Base-by-base conservation (phyloP, 1,284 basidiomycete species). In the Pyrrhoderma lamaoense region DNA sequence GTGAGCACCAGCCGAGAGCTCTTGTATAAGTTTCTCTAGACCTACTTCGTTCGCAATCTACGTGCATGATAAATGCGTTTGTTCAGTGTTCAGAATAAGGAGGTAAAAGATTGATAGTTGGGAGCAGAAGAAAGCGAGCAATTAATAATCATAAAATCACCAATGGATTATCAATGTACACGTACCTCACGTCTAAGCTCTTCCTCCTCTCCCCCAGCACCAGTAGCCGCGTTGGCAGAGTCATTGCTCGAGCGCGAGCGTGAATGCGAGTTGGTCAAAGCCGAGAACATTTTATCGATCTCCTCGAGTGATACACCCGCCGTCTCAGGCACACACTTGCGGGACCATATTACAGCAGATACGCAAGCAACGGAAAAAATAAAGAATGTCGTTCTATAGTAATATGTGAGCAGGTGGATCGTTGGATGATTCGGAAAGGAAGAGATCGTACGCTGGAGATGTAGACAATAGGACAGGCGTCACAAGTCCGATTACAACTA, bases 401-500 rank as follows among this genome's bases (percentile, higher is more conserved):
- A n/a, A n/a, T n/a, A n/a, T n/a, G n/a, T n/a, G n/a, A n/a, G n/a
- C n/a, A n/a, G n/a, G n/a, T n/a, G 21, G 38, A 7, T 16, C n/a
- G 38, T 18, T 5, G 7, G 14, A 40, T 8, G 38, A 18, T 40
- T 21, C 39, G 44, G 35, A 4, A 31, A 43, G 11, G 45, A 11
- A 57, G 59, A 21, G 35, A 21, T 67, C 75, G 51, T 62, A 85
- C 81, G 77, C 67, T 8, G 84, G 65, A 0, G 85, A 85, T 5
- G 67, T 61, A 47, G 80, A 75, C 62, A 91, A 75, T 57, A 89
- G 65, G 46, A 79, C 71, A 1, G 90, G 90, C 7, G 89, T 91
- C 42, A 89, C 66, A 47, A 92, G 74, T 8, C 88, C 87, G 58
- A 93, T 84, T 56, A 91, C 68, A 64, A 90, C 89, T 89, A 52